Percentiles rank a stretch among this genome's conserved stretches.
These are phyloP conservation scores for Quercus variabilis DNA, from an alignment of 306 rosid genomes.

Conservation along the genomic window DNA sequence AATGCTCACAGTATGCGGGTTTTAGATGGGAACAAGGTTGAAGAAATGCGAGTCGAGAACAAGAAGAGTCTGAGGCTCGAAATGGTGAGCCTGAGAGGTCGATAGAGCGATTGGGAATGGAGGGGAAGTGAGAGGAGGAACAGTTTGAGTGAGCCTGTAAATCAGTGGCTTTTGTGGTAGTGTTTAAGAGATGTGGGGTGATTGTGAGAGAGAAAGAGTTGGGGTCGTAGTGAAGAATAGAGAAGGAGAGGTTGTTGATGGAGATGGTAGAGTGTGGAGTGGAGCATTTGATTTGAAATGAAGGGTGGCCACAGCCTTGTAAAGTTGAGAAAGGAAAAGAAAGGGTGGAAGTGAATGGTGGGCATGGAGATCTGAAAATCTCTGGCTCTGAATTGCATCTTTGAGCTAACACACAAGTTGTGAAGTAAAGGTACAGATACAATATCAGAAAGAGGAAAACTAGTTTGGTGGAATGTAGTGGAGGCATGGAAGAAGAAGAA, in stretches of 20 bases:
- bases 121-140: constrained; percentile 18
- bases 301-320: constrained; percentile 88
- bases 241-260: constrained; percentile 62
- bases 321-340: constrained; percentile 70
- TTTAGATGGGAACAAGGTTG: constrained; percentile 54
- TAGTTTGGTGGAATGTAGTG: background rate
- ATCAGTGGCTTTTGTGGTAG: background rate
- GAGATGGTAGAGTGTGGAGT: constrained; percentile 48
- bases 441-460: constrained; percentile 14
- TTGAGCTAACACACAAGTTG: constrained; percentile 13
- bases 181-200: constrained; percentile 34
- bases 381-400: constrained; percentile 27
- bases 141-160: constrained; percentile 14
- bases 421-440: background rate
- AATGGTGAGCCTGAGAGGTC: constrained; percentile 67
- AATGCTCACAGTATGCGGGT: constrained; percentile 59
- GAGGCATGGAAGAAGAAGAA: constrained; percentile 32
- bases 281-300: constrained; percentile 64
- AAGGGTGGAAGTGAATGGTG: constrained; percentile 54
- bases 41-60: constrained; percentile 63
- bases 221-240: constrained; percentile 52
- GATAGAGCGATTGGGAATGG: constrained; percentile 51
- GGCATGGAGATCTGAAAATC: constrained; percentile 31
- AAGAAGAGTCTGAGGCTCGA: constrained; percentile 48
- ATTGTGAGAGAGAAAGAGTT: constrained; percentile 54